phyloP scores from a whole-genome alignment of 441 rosid species.

The Erodium texanum region DNA sequence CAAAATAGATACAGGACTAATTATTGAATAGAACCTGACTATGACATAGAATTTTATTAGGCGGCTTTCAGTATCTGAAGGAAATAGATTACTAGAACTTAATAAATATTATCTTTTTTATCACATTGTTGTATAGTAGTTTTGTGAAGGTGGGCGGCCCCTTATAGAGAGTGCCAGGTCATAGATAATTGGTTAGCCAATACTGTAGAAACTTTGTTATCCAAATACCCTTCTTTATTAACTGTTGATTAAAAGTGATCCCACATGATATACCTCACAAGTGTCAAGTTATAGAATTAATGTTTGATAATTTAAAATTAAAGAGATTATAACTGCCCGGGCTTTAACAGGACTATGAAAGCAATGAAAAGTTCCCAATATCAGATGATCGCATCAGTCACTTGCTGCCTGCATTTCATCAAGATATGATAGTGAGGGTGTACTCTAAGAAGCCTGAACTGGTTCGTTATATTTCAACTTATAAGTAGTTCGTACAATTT shows the following conservation, averaged over 20 bases:
- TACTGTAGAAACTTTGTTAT: not conserved
- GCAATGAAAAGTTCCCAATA: constrained; percentile 61
- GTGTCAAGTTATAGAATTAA: too few relatives aligned
- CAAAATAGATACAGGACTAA: too few relatives aligned
- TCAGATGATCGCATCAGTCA: constrained; percentile 71
- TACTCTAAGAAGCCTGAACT: constrained; percentile 74
- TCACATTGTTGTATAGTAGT: not conserved
- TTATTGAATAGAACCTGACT: not conserved
- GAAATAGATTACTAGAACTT: not conserved
- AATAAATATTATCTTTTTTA: not conserved
- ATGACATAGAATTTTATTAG: not conserved
- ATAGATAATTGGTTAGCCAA: not conserved
- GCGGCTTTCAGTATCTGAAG: not conserved
- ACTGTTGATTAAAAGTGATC: not conserved
- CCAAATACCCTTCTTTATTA: not conserved
- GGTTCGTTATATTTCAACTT: constrained; percentile 32
- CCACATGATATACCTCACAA: not conserved
- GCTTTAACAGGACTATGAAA: constrained; percentile 62
- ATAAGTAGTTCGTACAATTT: not conserved
- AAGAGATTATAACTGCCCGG: constrained; percentile 11
- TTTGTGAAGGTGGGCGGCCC: not conserved
- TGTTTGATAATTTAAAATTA: not conserved
- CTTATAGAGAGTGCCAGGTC: not conserved
- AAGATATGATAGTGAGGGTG: constrained; percentile 90
- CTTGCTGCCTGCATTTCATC: constrained; percentile 67